phyloP scores from a whole-genome alignment of 768 basidiomycete species.

The Mycena leptocephala region DNA sequence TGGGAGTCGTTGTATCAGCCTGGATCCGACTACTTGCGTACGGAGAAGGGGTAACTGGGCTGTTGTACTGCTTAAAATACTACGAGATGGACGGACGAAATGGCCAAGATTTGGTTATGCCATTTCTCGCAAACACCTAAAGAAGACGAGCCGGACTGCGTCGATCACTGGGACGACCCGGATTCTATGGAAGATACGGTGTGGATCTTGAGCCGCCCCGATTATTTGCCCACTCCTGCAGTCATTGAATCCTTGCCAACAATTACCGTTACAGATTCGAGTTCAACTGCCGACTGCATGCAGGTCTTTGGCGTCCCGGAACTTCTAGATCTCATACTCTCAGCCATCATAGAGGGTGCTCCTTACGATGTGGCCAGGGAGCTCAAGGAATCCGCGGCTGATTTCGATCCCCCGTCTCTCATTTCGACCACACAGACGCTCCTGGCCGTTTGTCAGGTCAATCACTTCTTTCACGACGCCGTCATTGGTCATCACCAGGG shows the following conservation, averaged over 20 bases:
- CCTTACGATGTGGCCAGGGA: neutral
- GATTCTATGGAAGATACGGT: conserved; percentile 31
- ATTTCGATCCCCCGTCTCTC: conserved; percentile 20
- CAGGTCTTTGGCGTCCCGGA: conserved; percentile 25
- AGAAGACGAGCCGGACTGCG: conserved; percentile 20
- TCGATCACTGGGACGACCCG: conserved; percentile 30
- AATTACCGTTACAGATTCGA: neutral
- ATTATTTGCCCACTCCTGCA: neutral
- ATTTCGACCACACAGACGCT: conserved; percentile 22
- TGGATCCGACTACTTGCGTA: conserved; percentile 25
- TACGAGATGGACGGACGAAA: conserved; percentile 33
- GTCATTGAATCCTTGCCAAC: neutral
- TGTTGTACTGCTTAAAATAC: conserved; percentile 30
- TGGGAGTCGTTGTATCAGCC: conserved; percentile 33
- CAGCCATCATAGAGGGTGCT: neutral
- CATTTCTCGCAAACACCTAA: conserved; percentile 7
- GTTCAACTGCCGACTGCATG: neutral
- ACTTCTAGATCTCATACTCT: conserved; percentile 16
- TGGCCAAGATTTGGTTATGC: conserved; percentile 27
- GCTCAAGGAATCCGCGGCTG: neutral
- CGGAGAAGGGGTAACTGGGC: neutral
- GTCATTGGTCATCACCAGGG: conserved; percentile 21
- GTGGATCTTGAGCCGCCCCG: conserved; percentile 21
- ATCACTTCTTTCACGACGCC: conserved; percentile 17
- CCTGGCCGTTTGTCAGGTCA: conserved; percentile 27